Base-by-base conservation (phyloP, 1,284 basidiomycete species). In the Ganoderma leucocontextum region DNA sequence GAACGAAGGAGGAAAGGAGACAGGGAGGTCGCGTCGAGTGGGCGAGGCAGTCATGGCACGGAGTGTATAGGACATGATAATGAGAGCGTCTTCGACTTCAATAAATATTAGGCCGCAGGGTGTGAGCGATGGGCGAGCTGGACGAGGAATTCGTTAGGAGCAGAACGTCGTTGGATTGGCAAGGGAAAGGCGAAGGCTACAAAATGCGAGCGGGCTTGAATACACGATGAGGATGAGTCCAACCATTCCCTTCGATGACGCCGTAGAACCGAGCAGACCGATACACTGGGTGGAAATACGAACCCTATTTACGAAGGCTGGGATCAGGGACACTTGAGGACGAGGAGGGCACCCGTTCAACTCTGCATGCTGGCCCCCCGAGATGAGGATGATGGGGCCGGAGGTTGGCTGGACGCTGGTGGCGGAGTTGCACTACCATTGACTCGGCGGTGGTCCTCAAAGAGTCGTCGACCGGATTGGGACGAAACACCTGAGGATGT, bases 391-490 rank as follows among this genome's bases (percentile, higher is more conserved):
- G 67, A 67, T 19, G 72, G 69, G 22, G 61, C 25, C 17, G n/a
- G 61, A 15, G 44, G 60, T 9, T 55, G 33, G 25, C 47, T 53
- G 52, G 60, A 33, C 6, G 55, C 53, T 29, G 67, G 65, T 58
- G 49, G 62, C 25, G 72, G 67, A 9, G 44, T n/a, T 19, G 62
- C 53, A 12, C 58, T 62, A 22, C 64, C 69, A 41, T 68, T 62
- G 19, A 66, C 58, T 33, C 63, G 72, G 70, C 89, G 87, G 75
- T 92, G 89, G 73, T 89, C 90, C 73, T 92, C 90, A 74, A 93
- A 92, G 68, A 93, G 79, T 75, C 87, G 89, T 67, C 91, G 78
- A 41, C 90, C 91, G 44, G 91, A 82, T 73, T 90, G 89, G 7
- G 88, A 85, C 65, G 88, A 82, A 57, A 88, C 79, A 67, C 86